phyloP scores from a whole-genome alignment of 495 filamentous ascomycete genomes.

The Penicillium ochrochloron region DNA sequence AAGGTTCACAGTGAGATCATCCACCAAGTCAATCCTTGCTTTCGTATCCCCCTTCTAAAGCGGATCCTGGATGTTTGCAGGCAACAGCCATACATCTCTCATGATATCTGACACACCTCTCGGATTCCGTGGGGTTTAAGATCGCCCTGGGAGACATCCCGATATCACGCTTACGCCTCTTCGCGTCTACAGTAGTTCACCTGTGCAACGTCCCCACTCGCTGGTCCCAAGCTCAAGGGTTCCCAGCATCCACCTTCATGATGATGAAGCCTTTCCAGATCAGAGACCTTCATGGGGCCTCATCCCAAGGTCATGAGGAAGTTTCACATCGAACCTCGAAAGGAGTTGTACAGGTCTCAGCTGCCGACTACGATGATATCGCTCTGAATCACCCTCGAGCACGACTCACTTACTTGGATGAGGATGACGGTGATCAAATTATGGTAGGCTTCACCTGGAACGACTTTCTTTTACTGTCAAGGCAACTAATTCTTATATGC shows the following conservation, averaged over 20 bases:
- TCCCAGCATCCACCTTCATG: conserved; percentile 13
- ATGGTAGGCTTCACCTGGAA: conserved; percentile 43
- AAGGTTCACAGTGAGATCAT: conserved; percentile 13
- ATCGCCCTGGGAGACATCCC: conserved; percentile 5
- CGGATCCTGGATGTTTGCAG: conserved; percentile 13
- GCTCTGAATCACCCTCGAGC: conserved; percentile 53
- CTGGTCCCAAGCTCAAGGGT: conserved; percentile 7
- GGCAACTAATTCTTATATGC: conserved; percentile 20
- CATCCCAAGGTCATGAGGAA: conserved; percentile 17
- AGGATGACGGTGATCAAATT: conserved; percentile 63
- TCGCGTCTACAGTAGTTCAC: conserved; percentile 1
- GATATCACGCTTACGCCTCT: conserved; percentile 8
- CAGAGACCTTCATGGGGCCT: conserved; percentile 39
- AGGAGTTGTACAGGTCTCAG: conserved; percentile 45
- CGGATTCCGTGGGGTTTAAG: conserved; percentile 7
- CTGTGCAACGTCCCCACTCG: conserved; percentile 22
- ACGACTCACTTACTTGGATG: conserved; percentile 56
- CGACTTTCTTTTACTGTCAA: background rate
- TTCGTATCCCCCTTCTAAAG: background rate
- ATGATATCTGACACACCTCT: background rate
- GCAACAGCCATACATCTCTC: conserved; percentile 23
- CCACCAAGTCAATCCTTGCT: conserved; percentile 6
- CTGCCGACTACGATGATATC: conserved; percentile 55
- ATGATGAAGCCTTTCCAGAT: conserved; percentile 54
- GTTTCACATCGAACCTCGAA: conserved; percentile 3